A percentile compares a stretch with the other conserved stretches of the same genome.
Conservation (phyloP, 192 early-diverging fungal genomes). For the Gigaspora rosea region DNA sequence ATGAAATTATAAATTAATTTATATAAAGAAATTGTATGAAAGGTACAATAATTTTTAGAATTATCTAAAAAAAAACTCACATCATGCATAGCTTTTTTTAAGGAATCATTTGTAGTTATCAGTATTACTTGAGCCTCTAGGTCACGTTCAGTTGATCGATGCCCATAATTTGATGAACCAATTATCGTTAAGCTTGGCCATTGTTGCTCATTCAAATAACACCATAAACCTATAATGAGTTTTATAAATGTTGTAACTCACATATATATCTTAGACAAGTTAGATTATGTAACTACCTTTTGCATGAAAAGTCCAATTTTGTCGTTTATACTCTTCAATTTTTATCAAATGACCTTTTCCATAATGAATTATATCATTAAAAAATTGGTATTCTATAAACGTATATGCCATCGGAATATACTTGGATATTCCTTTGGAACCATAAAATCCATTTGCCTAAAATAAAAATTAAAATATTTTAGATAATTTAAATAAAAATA, state of each 20-base stretch:
- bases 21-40: constrained; percentile 1
- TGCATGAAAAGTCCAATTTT: constrained; percentile 94
- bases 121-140: constrained; percentile 85
- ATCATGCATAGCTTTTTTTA: constrained; percentile 57
- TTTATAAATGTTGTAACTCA: neutral
- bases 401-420: constrained; percentile 93
- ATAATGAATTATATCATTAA: constrained; percentile 49
- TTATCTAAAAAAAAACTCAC: constrained; percentile 38
- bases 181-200: constrained; percentile 76
- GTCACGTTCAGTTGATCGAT: constrained; percentile 88
- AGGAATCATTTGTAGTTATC: constrained; percentile 59
- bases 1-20: neutral
- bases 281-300: constrained; percentile 65
- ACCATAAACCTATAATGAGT: constrained; percentile 68
- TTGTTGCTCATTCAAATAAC: constrained; percentile 55
- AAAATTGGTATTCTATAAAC: constrained; percentile 74
- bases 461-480: neutral
- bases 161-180: constrained; percentile 93
- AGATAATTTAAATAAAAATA: neutral
- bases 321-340: constrained; percentile 76
- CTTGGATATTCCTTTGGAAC: constrained; percentile 79
- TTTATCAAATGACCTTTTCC: constrained; percentile 54
- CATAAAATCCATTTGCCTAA: constrained; percentile 91
- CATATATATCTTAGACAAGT: neutral
- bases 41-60: neutral